Base-by-base conservation (phyloP, 2,329 filamentous ascomycete genomes). In the Graphilbum sp. region DNA sequence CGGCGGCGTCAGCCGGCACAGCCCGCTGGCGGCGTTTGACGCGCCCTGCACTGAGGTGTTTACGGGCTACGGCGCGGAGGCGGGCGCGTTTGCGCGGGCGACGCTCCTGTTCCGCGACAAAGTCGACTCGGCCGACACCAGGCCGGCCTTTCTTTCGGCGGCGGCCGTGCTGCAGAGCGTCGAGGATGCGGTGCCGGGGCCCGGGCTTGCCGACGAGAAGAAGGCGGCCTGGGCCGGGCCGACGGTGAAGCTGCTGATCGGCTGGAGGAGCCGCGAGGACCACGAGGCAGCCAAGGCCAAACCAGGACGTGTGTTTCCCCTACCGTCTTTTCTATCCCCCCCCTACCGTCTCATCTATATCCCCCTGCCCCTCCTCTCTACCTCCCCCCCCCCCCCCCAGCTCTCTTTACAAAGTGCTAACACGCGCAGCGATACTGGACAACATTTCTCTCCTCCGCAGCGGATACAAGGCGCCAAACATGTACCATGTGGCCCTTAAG, bases 31-130 rank as follows among this genome's bases (percentile, higher is more conserved):
- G 11, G 39, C 36, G 2, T 27, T 43, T 4, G 35, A 27, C 10
- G 43, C 45, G 19, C 46, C 49, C 2, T 42, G 42, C 31, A 50
- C 49, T 7, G 50, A 50, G 42, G 37, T 50, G 4, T 50, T 49
- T 31, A 48, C 49, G 12, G 46, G 44, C 24, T 50, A 44, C 41
- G 46, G 45, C n/a, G 42, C 41, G 6, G 39, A 44, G 38, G 33
- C 43, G 3, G 42, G 39, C 11, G 36, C 12, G 10, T 52, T 47
- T 32, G 36, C 23, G n/a, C 45, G 27, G 13, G 41, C 46, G 11
- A 37, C 42, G 24, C 39, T 23, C 11, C 23, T 32, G 37, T 50
- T 50, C 34, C 32, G 38, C 17, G 31, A n/a, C 8, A 31, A 13
- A 1, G 29, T 50, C 8, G 41, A 47, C 10, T 24, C 27, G 24